Evolutionary conservation across 1,284 basidiomycete species (phyloP).

Genomic region (Sanghuangporus baumii): DNA sequence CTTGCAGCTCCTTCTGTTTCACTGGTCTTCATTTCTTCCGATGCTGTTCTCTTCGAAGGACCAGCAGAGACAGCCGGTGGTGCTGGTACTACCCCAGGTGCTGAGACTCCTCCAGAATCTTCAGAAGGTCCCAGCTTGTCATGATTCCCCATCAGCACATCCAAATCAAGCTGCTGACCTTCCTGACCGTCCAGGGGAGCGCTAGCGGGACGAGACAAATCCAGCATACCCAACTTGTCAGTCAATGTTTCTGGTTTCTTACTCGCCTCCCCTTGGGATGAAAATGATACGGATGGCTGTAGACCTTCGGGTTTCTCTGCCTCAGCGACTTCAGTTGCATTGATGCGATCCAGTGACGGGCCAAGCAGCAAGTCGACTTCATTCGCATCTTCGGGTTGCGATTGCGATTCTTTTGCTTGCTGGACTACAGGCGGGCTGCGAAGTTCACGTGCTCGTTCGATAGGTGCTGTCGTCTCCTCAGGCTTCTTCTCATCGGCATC

Average conservation of each 20-base stretch:
- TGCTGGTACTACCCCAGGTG: neutral
- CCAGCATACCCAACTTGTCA: neutral
- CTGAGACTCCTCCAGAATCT: neutral
- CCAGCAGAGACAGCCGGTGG: neutral
- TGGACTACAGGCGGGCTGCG: neutral
- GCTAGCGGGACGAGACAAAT: neutral
- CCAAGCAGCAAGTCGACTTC: constrained; percentile 4
- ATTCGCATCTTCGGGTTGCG: constrained; percentile 1
- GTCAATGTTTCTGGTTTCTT: neutral
- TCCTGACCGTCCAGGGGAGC: neutral
- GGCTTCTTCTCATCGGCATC: neutral
- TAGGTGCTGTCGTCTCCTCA: neutral
- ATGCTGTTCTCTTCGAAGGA: neutral
- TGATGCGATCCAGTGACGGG: neutral
- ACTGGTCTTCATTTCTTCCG: neutral
- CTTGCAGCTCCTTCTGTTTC: neutral
- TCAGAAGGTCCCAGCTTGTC: neutral
- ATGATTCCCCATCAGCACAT: neutral
- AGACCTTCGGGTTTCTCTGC: neutral
- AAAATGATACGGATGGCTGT: neutral
- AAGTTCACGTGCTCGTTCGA: neutral
- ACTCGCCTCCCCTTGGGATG: neutral
- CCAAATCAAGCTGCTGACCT: neutral
- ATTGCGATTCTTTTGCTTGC: neutral
- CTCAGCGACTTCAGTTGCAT: neutral